Percentiles rank a stretch among this genome's conserved stretches.
Conservation (phyloP, 2,329 filamentous ascomycete species). For the Trichoderma sp. region DNA sequence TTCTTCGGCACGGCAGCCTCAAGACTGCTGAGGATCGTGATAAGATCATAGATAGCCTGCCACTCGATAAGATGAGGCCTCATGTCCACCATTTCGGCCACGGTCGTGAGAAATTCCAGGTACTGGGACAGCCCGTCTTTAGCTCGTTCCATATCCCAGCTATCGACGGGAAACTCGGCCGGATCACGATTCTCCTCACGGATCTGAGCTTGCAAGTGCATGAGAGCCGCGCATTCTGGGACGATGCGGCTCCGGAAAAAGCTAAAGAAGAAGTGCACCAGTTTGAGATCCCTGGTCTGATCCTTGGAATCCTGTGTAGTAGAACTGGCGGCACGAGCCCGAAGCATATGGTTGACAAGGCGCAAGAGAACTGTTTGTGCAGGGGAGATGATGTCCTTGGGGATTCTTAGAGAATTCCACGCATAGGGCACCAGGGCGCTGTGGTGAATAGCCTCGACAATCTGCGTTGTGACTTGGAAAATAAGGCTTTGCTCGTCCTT, state of each 20-base stretch:
- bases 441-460: constrained; percentile 87
- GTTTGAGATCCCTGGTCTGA: constrained; percentile 56
- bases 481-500: constrained; percentile 90
- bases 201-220: constrained; percentile 89
- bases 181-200: constrained; percentile 71
- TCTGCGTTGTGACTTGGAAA: constrained; percentile 94
- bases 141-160: constrained; percentile 97
- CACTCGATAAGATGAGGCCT: constrained; percentile 84
- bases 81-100: constrained; percentile 81
- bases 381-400: constrained; percentile 93
- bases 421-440: constrained; percentile 88
- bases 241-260: constrained; percentile 91
- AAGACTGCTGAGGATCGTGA: constrained; percentile 81
- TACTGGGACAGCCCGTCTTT: constrained; percentile 95
- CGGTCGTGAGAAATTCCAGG: constrained; percentile 86
- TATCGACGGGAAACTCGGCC: constrained; percentile 87
- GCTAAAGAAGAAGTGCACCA: constrained; percentile 85
- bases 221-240: constrained; percentile 89
- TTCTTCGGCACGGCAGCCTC: constrained; percentile 87
- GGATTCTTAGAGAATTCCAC: constrained; percentile 86
- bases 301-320: constrained; percentile 49
- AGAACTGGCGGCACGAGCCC: constrained; percentile 47
- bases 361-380: constrained; percentile 92
- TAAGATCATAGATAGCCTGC: constrained; percentile 85
- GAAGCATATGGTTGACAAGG: constrained; percentile 85